Percentiles rank a stretch among this genome's conserved stretches.
Evolutionary conservation across 2,329 filamentous ascomycete species (phyloP).

Genomic region (Pyrenophora tritici-repentis): DNA sequence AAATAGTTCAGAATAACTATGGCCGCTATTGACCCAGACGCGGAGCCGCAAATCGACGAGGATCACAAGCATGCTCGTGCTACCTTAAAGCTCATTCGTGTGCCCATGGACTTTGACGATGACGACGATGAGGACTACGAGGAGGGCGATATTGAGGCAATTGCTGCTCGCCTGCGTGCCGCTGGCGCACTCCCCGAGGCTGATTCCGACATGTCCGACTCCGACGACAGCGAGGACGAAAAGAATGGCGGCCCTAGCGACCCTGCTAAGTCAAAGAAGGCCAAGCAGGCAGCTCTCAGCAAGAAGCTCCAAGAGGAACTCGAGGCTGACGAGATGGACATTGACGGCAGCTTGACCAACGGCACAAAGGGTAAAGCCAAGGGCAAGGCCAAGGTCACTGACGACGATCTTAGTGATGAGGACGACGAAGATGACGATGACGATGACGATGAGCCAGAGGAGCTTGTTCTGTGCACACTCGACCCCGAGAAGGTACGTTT

Average conservation of each 20-base stretch:
- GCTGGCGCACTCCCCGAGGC: constrained; percentile 43
- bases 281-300: constrained; percentile 75
- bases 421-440: constrained; percentile 57
- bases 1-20: constrained; percentile 93
- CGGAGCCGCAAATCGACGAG: constrained; percentile 57
- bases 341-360: constrained; percentile 60
- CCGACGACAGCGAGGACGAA: constrained; percentile 70
- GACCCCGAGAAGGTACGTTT: constrained; percentile 83
- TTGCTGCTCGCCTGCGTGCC: constrained; percentile 43
- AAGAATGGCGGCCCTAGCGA: constrained; percentile 89
- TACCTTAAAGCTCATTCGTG: constrained; percentile 88
- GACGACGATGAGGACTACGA: constrained; percentile 58
- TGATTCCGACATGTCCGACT: constrained; percentile 47
- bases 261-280: constrained; percentile 85
- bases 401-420: constrained; percentile 76
- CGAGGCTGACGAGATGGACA: constrained; percentile 74
- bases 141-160: constrained; percentile 51
- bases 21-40: constrained; percentile 93
- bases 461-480: constrained; percentile 93
- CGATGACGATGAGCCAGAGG: constrained; percentile 70
- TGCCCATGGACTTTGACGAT: constrained; percentile 63
- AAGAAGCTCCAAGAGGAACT: constrained; percentile 75
- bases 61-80: constrained; percentile 66
- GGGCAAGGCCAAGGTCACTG: constrained; percentile 65
- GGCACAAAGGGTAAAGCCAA: constrained; percentile 56